Conservation (phyloP, 75 land plant genomes). For the Sequoia sempervirens region DNA sequence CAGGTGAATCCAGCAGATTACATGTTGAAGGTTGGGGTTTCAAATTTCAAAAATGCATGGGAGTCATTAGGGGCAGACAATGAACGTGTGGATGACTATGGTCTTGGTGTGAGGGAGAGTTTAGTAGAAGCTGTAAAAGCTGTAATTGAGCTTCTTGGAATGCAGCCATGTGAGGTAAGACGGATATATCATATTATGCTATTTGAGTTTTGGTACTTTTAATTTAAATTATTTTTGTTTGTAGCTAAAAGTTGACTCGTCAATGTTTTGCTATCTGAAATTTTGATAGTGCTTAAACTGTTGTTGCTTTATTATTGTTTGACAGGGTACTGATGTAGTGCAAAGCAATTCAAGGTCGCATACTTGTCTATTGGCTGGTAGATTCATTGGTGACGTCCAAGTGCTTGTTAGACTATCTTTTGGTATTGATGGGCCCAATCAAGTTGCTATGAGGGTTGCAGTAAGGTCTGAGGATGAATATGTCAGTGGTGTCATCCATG, state of each 20-base stretch:
- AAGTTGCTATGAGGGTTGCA: conserved; percentile 92
- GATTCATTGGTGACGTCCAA: conserved; percentile 77
- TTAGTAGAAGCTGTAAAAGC: conserved; percentile 83
- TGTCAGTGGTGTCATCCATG: conserved; percentile 83
- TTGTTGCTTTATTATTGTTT: neutral
- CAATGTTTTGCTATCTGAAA: neutral
- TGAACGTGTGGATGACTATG: conserved; percentile 91
- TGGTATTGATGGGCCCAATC: conserved; percentile 70
- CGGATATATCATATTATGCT: neutral
- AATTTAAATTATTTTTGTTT: neutral
- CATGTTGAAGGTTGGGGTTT: conserved; percentile 70
- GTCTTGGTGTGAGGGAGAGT: conserved; percentile 85
- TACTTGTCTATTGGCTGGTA: conserved; percentile 76
- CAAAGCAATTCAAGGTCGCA: conserved; percentile 89
- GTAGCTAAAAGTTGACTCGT: neutral
- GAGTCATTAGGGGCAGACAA: conserved; percentile 65
- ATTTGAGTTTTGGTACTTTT: neutral
- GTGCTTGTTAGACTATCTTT: conserved; percentile 84
- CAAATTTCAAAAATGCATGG: conserved; percentile 94
- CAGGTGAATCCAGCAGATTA: conserved; percentile 82
- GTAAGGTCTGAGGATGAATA: conserved; percentile 79
- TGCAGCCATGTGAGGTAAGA: conserved; percentile 96
- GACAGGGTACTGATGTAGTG: conserved; percentile 90
- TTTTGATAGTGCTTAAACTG: neutral
- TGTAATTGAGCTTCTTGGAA: conserved; percentile 77